Base-by-base conservation (phyloP, 805 yeast genomes). In the Blastobotrys robertii region DNA sequence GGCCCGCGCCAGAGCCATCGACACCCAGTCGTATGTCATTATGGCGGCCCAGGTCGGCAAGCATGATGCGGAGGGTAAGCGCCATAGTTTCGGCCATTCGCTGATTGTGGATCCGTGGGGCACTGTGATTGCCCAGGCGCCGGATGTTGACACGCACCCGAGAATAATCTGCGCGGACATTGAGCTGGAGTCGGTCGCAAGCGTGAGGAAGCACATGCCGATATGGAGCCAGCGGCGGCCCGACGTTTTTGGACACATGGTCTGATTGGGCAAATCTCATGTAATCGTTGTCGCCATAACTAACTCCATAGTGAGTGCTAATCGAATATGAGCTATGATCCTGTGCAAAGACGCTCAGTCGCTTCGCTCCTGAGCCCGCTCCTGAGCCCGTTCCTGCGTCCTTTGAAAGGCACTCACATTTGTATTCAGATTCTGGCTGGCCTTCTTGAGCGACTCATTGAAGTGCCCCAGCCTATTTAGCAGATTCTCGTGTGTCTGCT, bases 31-130 rank as follows among this genome's bases (percentile, higher is more conserved):
- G 46, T 92, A 73, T 59, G 95, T 88, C 4, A 67, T 90, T 3
- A 75, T 87, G 82, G 88, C 97, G 2, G 94, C 92, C 0, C 95
- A 86, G 57, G 76, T 78, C 44, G 97, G 97, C 2, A 62, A 64
- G 34, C 96, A 87, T 58, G 77, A 79, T 45, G 69, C 76, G 0
- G 62, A 52, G 39, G 65, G 65, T 13, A 70, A 68, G 44, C 67
- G 97, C 44, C 72, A 75, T 44, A 83, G 95, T 48, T 90, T 79
- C 64, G 98, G 98, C 1, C 90, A 86, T 54, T 73, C 94, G 0
- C 67, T 87, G 49, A 78, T 87, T 3, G 73, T 90, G n/a, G 90
- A 84, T 51, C 97, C 98, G 0, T 84, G 94, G 86, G 98, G 97
- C 0, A 69, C 75, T 0, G 69, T 86, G 1, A 47, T 90, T 3